These are phyloP conservation scores for Eurotiales sp. DNA, from an alignment of 2,329 filamentous ascomycete genomes.

Conservation along the genomic window DNA sequence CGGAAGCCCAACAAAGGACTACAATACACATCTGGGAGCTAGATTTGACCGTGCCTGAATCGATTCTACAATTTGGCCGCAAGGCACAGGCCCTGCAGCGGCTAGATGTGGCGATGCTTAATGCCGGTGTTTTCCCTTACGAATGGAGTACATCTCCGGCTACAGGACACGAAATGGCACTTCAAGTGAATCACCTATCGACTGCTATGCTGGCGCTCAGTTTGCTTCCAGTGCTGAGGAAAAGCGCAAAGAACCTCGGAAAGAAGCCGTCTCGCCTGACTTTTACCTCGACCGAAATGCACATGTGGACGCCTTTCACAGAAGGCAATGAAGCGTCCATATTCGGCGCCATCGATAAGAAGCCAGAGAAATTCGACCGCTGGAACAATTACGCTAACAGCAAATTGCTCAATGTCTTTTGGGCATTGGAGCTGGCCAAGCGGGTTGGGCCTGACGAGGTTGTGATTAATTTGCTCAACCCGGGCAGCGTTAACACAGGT, in stretches of 20 bases:
- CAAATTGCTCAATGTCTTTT: conserved; percentile 7
- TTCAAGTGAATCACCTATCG: conserved; percentile 4
- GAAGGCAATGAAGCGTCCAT: background rate
- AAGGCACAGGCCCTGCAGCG: background rate
- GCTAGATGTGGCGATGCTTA: conserved; percentile 3
- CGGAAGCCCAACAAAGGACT: background rate
- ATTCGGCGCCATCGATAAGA: background rate
- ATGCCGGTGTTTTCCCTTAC: conserved; percentile 1
- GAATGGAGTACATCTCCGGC: background rate
- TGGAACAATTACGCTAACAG: background rate
- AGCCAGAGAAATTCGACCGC: background rate
- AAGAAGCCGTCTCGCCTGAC: conserved; percentile 1
- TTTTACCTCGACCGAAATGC: conserved; percentile 2
- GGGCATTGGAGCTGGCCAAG: background rate
- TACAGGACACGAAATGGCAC: background rate
- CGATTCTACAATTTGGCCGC: background rate
- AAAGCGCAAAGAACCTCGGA: background rate
- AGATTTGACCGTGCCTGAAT: background rate
- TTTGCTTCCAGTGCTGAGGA: background rate
- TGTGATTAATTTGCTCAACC: conserved; percentile 3
- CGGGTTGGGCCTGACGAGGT: background rate
- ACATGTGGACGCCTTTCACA: conserved; percentile 5
- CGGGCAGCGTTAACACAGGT: conserved; percentile 1
- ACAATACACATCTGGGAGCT: conserved; percentile 3
- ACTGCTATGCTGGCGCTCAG: background rate